These are phyloP conservation scores for Saprolegnia diclina DNA, from an alignment of 352 stramenopile species.

Conservation along the genomic window DNA sequence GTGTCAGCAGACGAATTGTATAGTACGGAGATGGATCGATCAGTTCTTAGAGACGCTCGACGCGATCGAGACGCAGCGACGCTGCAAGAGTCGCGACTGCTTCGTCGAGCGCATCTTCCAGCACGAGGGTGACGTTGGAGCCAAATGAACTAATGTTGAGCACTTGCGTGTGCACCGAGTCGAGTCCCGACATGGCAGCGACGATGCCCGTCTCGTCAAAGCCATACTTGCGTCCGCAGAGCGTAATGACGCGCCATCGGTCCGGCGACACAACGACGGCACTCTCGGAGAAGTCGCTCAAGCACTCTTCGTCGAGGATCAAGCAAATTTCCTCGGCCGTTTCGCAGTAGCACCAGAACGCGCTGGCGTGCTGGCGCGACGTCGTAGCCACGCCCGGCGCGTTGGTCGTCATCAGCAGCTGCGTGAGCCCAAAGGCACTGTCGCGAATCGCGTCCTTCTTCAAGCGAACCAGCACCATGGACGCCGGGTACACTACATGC, in stretches of 20 bases:
- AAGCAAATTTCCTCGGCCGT: constrained; percentile 78
- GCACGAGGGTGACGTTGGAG: constrained; percentile 76
- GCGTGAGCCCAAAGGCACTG: constrained; percentile 73
- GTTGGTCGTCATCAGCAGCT: constrained; percentile 59
- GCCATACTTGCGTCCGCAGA: constrained; percentile 69
- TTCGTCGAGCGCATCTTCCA: constrained; percentile 71
- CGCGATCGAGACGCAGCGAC: constrained; percentile 59
- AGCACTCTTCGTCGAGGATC: constrained; percentile 64
- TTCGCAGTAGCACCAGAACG: constrained; percentile 82
- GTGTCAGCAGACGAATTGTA: too few species aligned
- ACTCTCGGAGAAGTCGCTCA: constrained; percentile 59
- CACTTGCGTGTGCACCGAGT: constrained; percentile 62
- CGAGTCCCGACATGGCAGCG: constrained; percentile 77
- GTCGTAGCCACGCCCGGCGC: constrained; percentile 28
- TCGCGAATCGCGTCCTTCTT: constrained; percentile 65
- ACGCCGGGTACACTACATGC: constrained; percentile 60
- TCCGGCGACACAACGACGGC: constrained; percentile 79
- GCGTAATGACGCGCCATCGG: constrained; percentile 79
- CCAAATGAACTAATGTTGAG: constrained; percentile 83
- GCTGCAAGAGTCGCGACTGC: constrained; percentile 59
- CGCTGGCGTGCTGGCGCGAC: constrained; percentile 24
- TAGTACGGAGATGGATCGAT: too few species aligned
- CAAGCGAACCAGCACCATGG: constrained; percentile 66
- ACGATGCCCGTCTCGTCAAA: constrained; percentile 86
- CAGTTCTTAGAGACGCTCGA: constrained; percentile 31